Conservation (phyloP, 2,329 filamentous ascomycete genomes). For the Monosporascus sp. region DNA sequence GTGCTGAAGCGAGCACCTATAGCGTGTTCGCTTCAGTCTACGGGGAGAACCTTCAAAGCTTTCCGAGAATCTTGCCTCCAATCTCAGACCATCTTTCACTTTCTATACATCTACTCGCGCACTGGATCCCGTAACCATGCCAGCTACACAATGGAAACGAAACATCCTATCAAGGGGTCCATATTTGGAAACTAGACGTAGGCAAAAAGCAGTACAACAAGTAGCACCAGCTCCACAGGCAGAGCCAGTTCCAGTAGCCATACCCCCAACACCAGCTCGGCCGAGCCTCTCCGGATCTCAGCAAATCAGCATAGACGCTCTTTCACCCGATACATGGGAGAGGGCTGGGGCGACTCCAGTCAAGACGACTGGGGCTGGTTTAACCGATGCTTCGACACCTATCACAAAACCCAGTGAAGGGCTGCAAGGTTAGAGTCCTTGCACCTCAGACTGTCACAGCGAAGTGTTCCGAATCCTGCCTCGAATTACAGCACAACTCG, state of each 20-base stretch:
- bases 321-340: background rate
- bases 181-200: background rate
- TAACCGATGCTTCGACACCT: background rate
- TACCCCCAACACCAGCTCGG: background rate
- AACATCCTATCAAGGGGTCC: background rate
- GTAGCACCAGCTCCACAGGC: background rate
- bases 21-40: background rate
- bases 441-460: background rate
- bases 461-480: background rate
- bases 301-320: background rate
- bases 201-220: background rate
- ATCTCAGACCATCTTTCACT: background rate
- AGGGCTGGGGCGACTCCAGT: background rate
- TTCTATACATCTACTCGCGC: background rate
- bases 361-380: no score
- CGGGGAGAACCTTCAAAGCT: background rate
- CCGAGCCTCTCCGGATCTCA: background rate
- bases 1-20: background rate
- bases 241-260: background rate
- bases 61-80: background rate
- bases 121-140: background rate
- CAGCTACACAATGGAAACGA: background rate
- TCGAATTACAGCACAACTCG: background rate
- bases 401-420: background rate
- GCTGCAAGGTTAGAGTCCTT: background rate